Evolutionary conservation across 108 stramenopile species (phyloP).

Genomic region (Conticribra weissflogii): DNA sequence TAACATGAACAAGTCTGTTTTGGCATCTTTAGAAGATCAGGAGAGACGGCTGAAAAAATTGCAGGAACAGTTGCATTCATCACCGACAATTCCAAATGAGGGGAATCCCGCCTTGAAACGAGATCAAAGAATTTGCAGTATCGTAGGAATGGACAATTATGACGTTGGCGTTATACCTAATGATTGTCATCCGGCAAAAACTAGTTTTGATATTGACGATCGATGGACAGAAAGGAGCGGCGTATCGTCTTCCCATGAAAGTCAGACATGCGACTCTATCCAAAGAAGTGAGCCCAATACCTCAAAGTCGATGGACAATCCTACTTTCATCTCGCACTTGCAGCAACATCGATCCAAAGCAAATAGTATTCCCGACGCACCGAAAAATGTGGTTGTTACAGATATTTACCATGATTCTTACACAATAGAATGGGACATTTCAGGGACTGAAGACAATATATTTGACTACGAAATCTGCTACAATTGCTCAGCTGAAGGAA

Average conservation of each 20-base stretch:
- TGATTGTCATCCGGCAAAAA: too few relatives aligned
- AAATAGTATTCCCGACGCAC: conserved; percentile 13
- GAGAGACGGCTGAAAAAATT: conserved; percentile 20
- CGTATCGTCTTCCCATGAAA: too few relatives aligned
- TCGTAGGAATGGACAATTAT: too few relatives aligned
- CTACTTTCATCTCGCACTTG: too few relatives aligned
- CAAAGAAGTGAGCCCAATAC: background rate
- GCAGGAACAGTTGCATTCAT: background rate
- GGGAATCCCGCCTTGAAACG: background rate
- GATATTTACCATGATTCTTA: conserved; percentile 2
- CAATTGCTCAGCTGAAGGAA: background rate
- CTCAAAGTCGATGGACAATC: background rate
- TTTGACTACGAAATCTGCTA: conserved; percentile 32
- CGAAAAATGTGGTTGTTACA: conserved; percentile 10
- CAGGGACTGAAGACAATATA: background rate
- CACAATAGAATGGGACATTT: conserved; percentile 1
- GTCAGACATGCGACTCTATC: background rate
- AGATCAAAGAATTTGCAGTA: conserved; percentile 1
- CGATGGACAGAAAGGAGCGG: too few relatives aligned
- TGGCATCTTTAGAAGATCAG: conserved; percentile 20
- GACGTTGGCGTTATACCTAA: too few relatives aligned
- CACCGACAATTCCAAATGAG: background rate
- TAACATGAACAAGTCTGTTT: conserved; percentile 8
- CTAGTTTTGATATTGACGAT: too few relatives aligned
- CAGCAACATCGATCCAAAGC: background rate